phyloP scores from a whole-genome alignment of 139 green algal genomes.

The Pseudopediastrum boryanum region DNA sequence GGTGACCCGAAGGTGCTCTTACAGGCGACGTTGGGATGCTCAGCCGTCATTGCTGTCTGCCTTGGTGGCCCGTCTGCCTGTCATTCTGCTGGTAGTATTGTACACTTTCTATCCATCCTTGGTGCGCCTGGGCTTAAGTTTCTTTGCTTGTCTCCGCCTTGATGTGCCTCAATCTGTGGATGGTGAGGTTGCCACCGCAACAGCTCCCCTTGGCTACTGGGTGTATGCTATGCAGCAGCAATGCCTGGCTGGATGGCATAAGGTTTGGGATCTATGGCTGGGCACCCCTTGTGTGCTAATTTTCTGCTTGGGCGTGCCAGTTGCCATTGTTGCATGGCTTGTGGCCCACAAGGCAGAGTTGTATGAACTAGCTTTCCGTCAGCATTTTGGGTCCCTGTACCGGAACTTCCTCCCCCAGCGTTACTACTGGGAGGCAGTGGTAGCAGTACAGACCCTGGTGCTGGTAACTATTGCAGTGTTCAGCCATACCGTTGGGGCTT shows the following conservation, averaged over 20 bases:
- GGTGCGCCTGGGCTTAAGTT: neutral
- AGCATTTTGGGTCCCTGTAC: constrained; percentile 17
- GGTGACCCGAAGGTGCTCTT: neutral
- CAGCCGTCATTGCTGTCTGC: too few relatives aligned
- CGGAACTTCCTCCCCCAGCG: neutral
- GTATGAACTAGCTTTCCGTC: neutral
- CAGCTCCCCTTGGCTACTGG: neutral
- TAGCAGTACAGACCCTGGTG: neutral
- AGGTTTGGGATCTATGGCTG: neutral
- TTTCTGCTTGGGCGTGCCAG: constrained; percentile 2
- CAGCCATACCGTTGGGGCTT: neutral
- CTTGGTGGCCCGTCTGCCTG: neutral
- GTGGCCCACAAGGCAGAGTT: neutral
- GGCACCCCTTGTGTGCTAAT: neutral
- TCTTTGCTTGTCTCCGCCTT: constrained; percentile 2
- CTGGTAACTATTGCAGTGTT: constrained; percentile 4
- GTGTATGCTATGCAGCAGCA: neutral
- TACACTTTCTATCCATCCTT: constrained; percentile 4
- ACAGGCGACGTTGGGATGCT: too few relatives aligned
- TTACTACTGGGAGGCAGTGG: constrained; percentile 14
- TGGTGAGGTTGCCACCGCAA: neutral
- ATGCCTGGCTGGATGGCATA: constrained; percentile 1
- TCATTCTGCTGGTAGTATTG: neutral
- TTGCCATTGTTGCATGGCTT: neutral
- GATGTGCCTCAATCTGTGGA: neutral